Conservation (phyloP, 2,329 filamentous ascomycete species). For the Diplodia intermedia region DNA sequence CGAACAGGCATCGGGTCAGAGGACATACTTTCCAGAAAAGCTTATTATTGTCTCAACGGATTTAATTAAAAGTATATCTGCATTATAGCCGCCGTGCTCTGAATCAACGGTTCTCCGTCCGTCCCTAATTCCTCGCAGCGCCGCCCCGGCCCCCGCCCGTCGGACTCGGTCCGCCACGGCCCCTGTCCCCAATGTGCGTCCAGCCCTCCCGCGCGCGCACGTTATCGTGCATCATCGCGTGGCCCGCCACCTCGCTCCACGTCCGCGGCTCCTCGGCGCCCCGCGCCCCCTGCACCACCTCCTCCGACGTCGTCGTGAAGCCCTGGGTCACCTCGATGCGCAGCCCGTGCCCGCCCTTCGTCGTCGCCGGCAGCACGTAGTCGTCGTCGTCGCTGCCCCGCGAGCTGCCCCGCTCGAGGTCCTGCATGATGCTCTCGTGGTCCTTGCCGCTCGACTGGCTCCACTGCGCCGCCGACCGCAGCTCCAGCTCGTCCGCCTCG, state of each 20-base stretch:
- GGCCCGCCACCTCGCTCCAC: background rate
- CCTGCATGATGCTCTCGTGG: background rate
- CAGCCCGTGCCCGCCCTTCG: background rate
- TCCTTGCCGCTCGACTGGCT: background rate
- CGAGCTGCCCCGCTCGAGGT: background rate
- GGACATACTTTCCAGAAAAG: too few relatives aligned
- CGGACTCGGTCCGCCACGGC: background rate
- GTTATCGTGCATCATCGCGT: background rate
- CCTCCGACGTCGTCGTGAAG: background rate
- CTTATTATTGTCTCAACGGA: too few relatives aligned
- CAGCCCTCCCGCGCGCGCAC: background rate
- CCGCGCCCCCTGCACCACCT: background rate
- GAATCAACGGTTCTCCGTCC: too few relatives aligned
- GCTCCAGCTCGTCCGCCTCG: slow-evolving; percentile 2
- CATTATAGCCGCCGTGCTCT: too few relatives aligned
- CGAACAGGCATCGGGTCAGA: too few relatives aligned
- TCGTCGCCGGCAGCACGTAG: too few relatives aligned
- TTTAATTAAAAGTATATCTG: too few relatives aligned
- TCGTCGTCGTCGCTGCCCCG: background rate
- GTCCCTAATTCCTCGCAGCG: too few relatives aligned
- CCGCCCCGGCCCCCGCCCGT: too few relatives aligned
- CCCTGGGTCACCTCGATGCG: slow-evolving; percentile 1
- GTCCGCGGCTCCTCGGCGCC: background rate
- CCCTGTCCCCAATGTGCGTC: background rate
- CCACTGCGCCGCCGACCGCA: slow-evolving; percentile 5